phyloP scores from a whole-genome alignment of 1,139 yeast species.

The Kurtzmaniella quercitrusa region DNA sequence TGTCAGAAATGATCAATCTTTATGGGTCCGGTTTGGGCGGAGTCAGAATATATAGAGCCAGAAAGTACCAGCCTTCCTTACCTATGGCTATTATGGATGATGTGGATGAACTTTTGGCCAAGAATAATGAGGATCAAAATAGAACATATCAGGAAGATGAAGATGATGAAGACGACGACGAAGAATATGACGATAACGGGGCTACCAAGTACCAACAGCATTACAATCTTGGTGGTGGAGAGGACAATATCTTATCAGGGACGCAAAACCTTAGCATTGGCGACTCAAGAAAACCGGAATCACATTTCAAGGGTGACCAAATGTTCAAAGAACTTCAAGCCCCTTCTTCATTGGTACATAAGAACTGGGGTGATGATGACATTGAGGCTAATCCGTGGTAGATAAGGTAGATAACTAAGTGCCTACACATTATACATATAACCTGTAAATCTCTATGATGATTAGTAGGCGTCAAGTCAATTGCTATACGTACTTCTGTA shows the following conservation, averaged over 20 bases:
- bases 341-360: slow-evolving; percentile 51
- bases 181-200: slow-evolving; percentile 11
- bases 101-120: slow-evolving; percentile 50
- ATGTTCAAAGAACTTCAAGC: slow-evolving; percentile 46
- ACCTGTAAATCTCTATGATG: too few relatives aligned
- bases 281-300: slow-evolving; percentile 5
- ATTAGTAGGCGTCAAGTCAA: too few relatives aligned
- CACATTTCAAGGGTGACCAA: slow-evolving; percentile 40
- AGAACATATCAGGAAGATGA: slow-evolving; percentile 30
- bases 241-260: slow-evolving; percentile 5
- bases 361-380: slow-evolving; percentile 42
- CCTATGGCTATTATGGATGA: slow-evolving; percentile 59
- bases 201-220: slow-evolving; percentile 13
- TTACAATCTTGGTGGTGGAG: slow-evolving; percentile 6
- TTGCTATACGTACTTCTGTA: too few relatives aligned
- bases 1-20: slow-evolving; percentile 52
- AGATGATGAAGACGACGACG: slow-evolving; percentile 20
- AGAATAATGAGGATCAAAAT: slow-evolving; percentile 27
- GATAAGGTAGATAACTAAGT: background rate
- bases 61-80: slow-evolving; percentile 57
- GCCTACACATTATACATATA: too few relatives aligned
- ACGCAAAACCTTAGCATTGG: background rate
- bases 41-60: slow-evolving; percentile 38
- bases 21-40: slow-evolving; percentile 65
- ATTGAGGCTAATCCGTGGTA: slow-evolving; percentile 49